Evolutionary conservation across 805 yeast species (phyloP).

Genomic region (Zygoascus flipseniorum): DNA sequence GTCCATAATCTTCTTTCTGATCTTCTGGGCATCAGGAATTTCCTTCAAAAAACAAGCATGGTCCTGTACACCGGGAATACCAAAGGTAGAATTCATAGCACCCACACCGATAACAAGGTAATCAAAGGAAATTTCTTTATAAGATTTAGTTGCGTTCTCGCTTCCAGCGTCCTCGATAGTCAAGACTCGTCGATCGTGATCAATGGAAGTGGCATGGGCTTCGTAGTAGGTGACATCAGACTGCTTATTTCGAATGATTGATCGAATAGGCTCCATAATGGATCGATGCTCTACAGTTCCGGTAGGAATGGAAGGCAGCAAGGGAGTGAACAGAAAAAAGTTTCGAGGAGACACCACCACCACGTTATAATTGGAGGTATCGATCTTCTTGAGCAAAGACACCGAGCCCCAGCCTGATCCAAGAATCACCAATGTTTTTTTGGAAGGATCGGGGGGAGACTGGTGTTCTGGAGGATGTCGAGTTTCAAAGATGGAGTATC

Average conservation of each 20-base stretch:
- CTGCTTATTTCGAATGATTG: conserved; percentile 68
- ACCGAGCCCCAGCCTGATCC: conserved; percentile 93
- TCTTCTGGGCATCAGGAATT: conserved; percentile 76
- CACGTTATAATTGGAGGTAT: conserved; percentile 80
- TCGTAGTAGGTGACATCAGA: conserved; percentile 77
- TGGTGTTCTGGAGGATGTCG: conserved; percentile 31
- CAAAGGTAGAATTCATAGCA: conserved; percentile 89
- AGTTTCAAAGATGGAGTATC: conserved; percentile 39
- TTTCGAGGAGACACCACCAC: conserved; percentile 89
- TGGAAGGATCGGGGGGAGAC: conserved; percentile 43
- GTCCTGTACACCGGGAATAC: conserved; percentile 86
- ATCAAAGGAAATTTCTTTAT: conserved; percentile 55
- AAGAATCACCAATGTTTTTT: conserved; percentile 64
- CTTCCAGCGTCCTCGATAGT: conserved; percentile 40
- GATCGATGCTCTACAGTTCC: conserved; percentile 87
- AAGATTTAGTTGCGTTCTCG: conserved; percentile 33
- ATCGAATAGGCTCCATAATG: conserved; percentile 86
- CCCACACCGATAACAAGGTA: conserved; percentile 90
- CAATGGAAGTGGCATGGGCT: conserved; percentile 83
- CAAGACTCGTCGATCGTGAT: conserved; percentile 58
- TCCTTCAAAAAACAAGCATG: conserved; percentile 85
- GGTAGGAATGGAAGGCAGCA: conserved; percentile 89
- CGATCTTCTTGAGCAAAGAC: conserved; percentile 73
- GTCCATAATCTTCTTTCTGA: conserved; percentile 76
- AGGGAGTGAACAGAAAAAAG: conserved; percentile 92